A percentile compares a stretch with the other conserved stretches of the same genome.
Evolutionary conservation across 2,329 filamentous ascomycete species (phyloP).

Genomic region (Phyllosticta citriasiana): DNA sequence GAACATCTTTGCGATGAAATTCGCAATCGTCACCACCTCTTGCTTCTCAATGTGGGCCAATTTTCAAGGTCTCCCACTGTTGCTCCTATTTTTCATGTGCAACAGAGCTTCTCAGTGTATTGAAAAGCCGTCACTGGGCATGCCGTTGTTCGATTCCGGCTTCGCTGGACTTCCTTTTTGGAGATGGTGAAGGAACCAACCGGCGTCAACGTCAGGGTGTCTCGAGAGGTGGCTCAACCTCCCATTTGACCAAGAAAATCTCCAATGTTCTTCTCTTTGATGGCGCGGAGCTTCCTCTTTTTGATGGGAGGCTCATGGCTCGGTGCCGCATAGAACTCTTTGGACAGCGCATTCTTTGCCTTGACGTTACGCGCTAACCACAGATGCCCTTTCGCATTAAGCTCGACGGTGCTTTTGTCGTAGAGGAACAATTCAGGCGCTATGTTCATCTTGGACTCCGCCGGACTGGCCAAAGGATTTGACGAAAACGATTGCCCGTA

Average conservation of each 20-base stretch:
- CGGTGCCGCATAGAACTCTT: neutral
- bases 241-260: neutral
- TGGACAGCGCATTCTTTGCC: neutral
- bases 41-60: too few relatives aligned
- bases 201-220: neutral
- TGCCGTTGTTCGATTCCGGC: too few relatives aligned
- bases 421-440: neutral
- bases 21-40: too few relatives aligned
- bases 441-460: neutral
- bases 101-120: too few relatives aligned
- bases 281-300: neutral
- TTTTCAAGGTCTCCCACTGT: too few relatives aligned
- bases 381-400: neutral
- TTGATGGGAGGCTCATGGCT: neutral
- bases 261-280: neutral
- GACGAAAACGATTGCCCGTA: neutral
- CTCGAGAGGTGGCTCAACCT: neutral
- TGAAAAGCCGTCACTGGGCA: too few relatives aligned
- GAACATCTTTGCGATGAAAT: too few relatives aligned
- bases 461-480: neutral
- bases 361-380: neutral
- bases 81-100: too few relatives aligned
- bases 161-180: too few relatives aligned
- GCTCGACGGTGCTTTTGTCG: neutral
- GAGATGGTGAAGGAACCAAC: neutral